phyloP scores from a whole-genome alignment of 495 filamentous ascomycete species.

The Letharia lupina region DNA sequence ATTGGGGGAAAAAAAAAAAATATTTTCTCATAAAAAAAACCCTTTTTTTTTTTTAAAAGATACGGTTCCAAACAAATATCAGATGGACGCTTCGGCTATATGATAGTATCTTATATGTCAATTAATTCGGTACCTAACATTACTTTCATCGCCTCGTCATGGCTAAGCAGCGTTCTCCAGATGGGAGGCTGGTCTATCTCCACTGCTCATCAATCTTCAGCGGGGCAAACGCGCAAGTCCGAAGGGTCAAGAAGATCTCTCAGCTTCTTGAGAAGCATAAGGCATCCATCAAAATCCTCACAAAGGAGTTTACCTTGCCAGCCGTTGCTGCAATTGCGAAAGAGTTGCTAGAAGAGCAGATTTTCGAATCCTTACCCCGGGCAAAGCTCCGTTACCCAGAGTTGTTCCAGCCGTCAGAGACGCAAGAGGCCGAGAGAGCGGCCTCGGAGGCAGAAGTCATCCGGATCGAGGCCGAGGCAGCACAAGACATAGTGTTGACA shows the following conservation, averaged over 20 bases:
- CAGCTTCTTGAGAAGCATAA: slow-evolving; percentile 18
- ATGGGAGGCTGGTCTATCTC: slow-evolving; percentile 17
- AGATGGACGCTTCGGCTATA: no score
- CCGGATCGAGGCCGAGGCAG: slow-evolving; percentile 19
- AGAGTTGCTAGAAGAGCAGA: slow-evolving; percentile 15
- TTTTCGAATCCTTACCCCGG: slow-evolving; percentile 16
- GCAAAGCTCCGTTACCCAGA: slow-evolving; percentile 19
- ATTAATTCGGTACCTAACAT: slow-evolving; percentile 24
- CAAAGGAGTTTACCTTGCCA: slow-evolving; percentile 13
- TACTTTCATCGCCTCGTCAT: slow-evolving; percentile 15
- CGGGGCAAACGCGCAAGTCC: slow-evolving; percentile 19
- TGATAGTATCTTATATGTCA: no score
- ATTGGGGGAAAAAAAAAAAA: no score
- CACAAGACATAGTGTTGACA: slow-evolving; percentile 15
- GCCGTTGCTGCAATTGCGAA: slow-evolving; percentile 20
- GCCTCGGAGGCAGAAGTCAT: slow-evolving; percentile 19
- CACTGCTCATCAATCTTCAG: slow-evolving; percentile 22
- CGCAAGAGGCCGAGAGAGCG: slow-evolving; percentile 16
- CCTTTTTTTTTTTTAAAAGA: no score
- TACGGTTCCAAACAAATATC: no score
- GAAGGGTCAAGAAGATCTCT: slow-evolving; percentile 14
- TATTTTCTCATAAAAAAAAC: no score
- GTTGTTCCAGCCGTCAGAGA: slow-evolving; percentile 17
- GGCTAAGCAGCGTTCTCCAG: slow-evolving; percentile 16
- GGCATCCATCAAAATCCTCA: slow-evolving; percentile 14